These are phyloP conservation scores for Gracilaria vermiculophylla DNA, from an alignment of 23 red algal species.

Conservation along the genomic window DNA sequence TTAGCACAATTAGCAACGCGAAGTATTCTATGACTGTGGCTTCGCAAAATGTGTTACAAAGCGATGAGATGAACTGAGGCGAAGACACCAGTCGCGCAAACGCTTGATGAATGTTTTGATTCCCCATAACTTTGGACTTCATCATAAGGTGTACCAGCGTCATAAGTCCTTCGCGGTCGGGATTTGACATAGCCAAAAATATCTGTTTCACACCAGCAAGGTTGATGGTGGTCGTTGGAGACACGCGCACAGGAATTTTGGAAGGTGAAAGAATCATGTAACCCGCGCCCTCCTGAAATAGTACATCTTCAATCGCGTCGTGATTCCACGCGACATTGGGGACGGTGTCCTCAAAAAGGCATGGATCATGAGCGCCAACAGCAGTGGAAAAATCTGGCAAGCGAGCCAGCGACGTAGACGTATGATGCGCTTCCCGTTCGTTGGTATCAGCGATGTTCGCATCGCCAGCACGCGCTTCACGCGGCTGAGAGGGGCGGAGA, in stretches of 20 bases:
- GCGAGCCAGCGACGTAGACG: neutral
- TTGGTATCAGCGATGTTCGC: neutral
- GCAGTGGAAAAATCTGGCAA: too few species aligned
- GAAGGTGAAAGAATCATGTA: neutral
- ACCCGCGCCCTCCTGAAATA: conserved; percentile 8
- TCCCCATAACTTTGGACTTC: neutral
- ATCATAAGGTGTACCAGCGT: neutral
- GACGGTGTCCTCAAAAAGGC: neutral
- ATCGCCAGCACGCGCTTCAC: neutral
- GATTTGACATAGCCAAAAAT: neutral
- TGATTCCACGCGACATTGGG: neutral
- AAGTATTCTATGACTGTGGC: too few species aligned
- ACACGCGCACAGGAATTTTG: neutral
- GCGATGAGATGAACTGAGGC: too few species aligned
- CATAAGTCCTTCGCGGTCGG: neutral
- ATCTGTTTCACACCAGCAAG: too few species aligned
- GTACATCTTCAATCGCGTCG: conserved; percentile 14
- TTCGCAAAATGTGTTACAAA: too few species aligned
- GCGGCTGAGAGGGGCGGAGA: neutral
- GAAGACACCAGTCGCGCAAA: neutral
- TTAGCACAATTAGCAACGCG: too few species aligned
- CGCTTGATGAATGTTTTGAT: neutral
- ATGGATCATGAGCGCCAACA: too few species aligned
- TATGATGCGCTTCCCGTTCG: neutral
- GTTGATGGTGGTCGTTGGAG: too few species aligned